Base-by-base conservation (phyloP, 345 rosid species). In the Eucalyptus dawsonii region DNA sequence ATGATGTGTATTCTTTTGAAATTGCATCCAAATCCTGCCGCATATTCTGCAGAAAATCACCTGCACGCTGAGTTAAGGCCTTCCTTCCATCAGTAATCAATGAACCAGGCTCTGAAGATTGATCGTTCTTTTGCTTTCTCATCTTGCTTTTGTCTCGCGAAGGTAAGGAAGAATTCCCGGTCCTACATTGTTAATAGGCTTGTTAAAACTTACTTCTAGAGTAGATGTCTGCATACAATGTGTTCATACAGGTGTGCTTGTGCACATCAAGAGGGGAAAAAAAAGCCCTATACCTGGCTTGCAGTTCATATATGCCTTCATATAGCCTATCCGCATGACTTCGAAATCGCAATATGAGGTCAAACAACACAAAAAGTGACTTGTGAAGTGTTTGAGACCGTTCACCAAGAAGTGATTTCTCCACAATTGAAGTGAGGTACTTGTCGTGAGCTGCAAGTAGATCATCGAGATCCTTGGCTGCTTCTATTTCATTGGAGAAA, bases 381-480 rank as follows among this genome's bases (percentile, higher is more conserved):
- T 94, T 93, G 90, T 89, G 93, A 90, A 98, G 98, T 89, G 94
- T 92, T 90, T 93, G 95, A 42, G 99, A 98, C 87, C 95, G 95
- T 93, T 97, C 99, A 89, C 99, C 99, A 34, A 97, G 96, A 87
- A 98, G 97, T 86, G 99, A 96, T 88, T 98, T 97, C 88, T 95
- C 99, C 56, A 97, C 94, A 86, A 98, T 97, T 44, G 97, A 94
- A 92, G 92, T 94, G 86, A 97, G 99, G 89, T 97, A 98, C 91
- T 97, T 96, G 89, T 97, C 99, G 89, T 98, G 99, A 72, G 99
- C 99, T 42, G 93, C 96, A 88, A 98, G 97, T 80, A 98, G 96
- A 92, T 98, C 99, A 90, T 98, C 99, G 47, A 98, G 97, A 94
- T 98, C 99, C 92, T 94, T 95, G 88, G 99, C 97, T 58, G 91